Base-by-base conservation (phyloP, 805 yeast genomes). In the Nakazawaea populi region DNA sequence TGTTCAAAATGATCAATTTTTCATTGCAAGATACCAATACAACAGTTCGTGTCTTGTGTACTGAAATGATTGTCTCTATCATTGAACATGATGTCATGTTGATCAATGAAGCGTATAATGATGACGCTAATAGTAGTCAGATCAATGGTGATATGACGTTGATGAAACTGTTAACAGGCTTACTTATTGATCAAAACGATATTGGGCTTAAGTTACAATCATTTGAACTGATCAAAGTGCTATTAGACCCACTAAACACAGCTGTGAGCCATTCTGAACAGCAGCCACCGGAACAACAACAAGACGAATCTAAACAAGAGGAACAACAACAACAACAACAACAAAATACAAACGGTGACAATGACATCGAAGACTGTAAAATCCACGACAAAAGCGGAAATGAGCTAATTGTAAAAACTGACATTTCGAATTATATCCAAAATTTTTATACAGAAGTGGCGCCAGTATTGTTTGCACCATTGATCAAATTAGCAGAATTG, bases 61-160 rank as follows among this genome's bases (percentile, higher is more conserved):
- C 94, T 0, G 97, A 92, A 61, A 68, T 89, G 7, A 77, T 91
- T 12, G 86, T 87, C 7, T 73, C 89, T 1, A 83, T 90, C 4
- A 84, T 91, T 29, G 97, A 91, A 53, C 92, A 87, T 58, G 96
- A 90, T 60, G 83, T 87, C 8, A 65, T 82, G 12, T 65, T 87
- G 40, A 80, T 88, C 37, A 74, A 69, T 57, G 60, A 49, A 6
- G 51, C 42, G 6, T 40, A 45, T 38, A 24, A 9, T 18, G 34
- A 37, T 24, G 44, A 36, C 18, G 58, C 56, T 32, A 32, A 8
- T 3, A 48, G 46, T 5, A 52, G 48, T 11, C 28, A 38, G 29
- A 65, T 77, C 36, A 71, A 79, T 0, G 76, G 75, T 51, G 89
- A 85, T 56, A 78, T 83, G 77, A 75, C 85, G 0, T 63, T 87